These are phyloP conservation scores for Colletotrichum salicis DNA, from an alignment of 2,329 filamentous ascomycete genomes.

Conservation along the genomic window DNA sequence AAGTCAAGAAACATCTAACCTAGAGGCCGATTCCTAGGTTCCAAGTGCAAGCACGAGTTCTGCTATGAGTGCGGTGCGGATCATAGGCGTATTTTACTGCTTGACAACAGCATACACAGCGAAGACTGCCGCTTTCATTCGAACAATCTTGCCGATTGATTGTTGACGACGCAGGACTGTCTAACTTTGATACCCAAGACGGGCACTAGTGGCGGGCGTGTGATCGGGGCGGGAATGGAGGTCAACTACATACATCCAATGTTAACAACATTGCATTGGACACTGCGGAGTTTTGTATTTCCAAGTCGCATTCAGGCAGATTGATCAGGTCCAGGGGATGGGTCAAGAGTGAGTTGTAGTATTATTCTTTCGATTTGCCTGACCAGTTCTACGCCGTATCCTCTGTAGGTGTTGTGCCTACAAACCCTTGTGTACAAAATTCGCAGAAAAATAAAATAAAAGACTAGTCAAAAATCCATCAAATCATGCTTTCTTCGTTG, in stretches of 20 bases:
- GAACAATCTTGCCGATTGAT: conserved; percentile 31
- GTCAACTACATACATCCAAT: too few relatives aligned
- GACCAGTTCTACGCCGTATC: background rate
- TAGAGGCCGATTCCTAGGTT: conserved; percentile 37
- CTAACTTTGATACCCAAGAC: background rate
- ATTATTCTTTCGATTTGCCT: conserved; percentile 6
- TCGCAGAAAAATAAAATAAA: background rate
- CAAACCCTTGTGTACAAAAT: conserved; percentile 7
- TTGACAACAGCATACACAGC: conserved; percentile 47
- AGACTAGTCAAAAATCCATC: background rate
- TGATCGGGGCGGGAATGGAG: too few relatives aligned
- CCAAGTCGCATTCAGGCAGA: background rate
- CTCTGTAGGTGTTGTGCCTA: background rate
- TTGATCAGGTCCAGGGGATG: background rate
- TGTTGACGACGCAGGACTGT: too few relatives aligned
- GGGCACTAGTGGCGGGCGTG: too few relatives aligned
- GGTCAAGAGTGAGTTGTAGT: background rate
- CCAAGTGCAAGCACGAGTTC: conserved; percentile 43
- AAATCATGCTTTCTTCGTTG: background rate
- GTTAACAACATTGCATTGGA: background rate
- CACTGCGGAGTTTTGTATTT: background rate
- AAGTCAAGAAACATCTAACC: background rate
- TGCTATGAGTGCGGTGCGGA: conserved; percentile 51
- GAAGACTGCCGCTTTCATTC: conserved; percentile 45
- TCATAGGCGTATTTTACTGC: conserved; percentile 44